These are phyloP conservation scores for Fusarium globosum DNA, from an alignment of 2,329 filamentous ascomycete genomes.

Conservation along the genomic window DNA sequence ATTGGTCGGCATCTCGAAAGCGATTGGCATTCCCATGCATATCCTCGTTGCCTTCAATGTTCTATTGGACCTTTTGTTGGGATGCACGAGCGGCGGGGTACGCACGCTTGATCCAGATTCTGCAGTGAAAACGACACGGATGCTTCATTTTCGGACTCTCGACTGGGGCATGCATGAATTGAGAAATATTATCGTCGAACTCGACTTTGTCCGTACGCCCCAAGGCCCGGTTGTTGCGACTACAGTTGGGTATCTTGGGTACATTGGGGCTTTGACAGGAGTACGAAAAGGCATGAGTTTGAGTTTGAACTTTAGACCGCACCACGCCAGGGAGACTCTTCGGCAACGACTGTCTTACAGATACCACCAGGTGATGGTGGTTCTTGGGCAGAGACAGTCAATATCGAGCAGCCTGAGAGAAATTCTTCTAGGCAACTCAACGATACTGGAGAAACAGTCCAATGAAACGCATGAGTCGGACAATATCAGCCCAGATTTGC, in stretches of 20 bases:
- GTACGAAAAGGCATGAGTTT: slow-evolving; percentile 58
- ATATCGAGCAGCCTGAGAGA: slow-evolving; percentile 44
- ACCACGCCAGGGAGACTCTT: slow-evolving; percentile 42
- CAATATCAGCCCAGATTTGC: not conserved
- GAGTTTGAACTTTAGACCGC: slow-evolving; percentile 59
- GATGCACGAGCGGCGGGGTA: slow-evolving; percentile 67
- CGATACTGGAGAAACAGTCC: rapidly evolving
- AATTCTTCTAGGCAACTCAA: slow-evolving; percentile 24
- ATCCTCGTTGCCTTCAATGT: slow-evolving; percentile 72
- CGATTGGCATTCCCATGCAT: slow-evolving; percentile 65
- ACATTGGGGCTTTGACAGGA: slow-evolving; percentile 61
- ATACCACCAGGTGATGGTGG: slow-evolving; percentile 44
- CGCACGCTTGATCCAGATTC: slow-evolving; percentile 24
- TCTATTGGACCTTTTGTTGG: slow-evolving; percentile 71
- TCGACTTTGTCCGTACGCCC: slow-evolving; percentile 57
- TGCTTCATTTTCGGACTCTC: slow-evolving; percentile 67
- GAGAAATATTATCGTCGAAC: slow-evolving; percentile 60
- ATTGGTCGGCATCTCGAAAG: slow-evolving; percentile 65
- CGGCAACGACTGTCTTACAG: slow-evolving; percentile 38
- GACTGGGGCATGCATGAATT: slow-evolving; percentile 66
- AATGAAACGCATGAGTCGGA: rapidly evolving
- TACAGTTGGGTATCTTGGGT: slow-evolving; percentile 61
- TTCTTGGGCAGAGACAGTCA: slow-evolving; percentile 40
- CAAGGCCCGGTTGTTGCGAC: slow-evolving; percentile 55
- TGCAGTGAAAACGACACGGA: slow-evolving; percentile 30